Evolutionary conservation across 441 rosid species (phyloP).

Genomic region (Isatis lusitanica): DNA sequence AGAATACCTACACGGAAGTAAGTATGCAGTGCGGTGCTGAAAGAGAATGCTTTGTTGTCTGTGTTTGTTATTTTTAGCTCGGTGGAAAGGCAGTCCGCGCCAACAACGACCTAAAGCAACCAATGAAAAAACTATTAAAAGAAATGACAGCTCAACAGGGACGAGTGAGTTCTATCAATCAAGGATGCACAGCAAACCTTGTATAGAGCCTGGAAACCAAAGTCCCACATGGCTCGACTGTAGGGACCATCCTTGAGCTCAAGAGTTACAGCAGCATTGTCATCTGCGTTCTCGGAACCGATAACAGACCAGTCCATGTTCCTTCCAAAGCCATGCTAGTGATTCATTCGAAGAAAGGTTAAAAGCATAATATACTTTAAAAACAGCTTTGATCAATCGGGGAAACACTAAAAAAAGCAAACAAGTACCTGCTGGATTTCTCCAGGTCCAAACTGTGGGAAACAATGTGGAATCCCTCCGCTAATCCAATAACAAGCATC

Average conservation of each 20-base stretch:
- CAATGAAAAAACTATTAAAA: constrained; percentile 8
- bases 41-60: constrained; percentile 78
- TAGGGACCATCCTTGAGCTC: constrained; percentile 84
- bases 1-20: constrained; percentile 69
- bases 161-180: neutral
- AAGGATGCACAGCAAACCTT: constrained; percentile 46
- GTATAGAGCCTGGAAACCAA: constrained; percentile 75
- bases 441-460: constrained; percentile 99
- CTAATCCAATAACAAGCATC: constrained; percentile 42
- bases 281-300: constrained; percentile 65
- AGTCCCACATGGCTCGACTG: constrained; percentile 95
- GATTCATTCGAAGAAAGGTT: constrained; percentile 24
- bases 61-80: constrained; percentile 73
- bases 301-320: constrained; percentile 89
- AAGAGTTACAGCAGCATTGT: constrained; percentile 65
- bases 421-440: constrained; percentile 74
- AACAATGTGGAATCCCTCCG: constrained; percentile 97
- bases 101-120: constrained; percentile 57
- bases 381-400: neutral
- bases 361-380: neutral
- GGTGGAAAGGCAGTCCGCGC: constrained; percentile 72
- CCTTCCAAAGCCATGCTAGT: constrained; percentile 93
- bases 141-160: neutral
- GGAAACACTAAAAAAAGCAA: constrained; percentile 7
- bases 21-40: constrained; percentile 80